Conservation (phyloP, 2,329 filamentous ascomycete species). For the Endoconidiophora polonica region DNA sequence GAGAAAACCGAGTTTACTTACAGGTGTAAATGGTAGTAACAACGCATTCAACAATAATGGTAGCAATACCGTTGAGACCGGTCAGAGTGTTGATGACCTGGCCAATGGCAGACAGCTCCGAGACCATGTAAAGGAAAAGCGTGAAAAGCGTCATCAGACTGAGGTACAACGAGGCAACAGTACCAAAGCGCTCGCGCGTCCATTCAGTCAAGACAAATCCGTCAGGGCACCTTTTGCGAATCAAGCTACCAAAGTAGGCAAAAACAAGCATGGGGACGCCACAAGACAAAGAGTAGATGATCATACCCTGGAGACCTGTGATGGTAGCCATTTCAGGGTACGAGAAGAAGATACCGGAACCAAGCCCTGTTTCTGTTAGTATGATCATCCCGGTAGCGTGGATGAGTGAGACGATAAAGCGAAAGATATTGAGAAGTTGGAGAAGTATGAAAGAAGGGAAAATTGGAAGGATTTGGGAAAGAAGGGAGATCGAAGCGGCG, state of each 20-base stretch:
- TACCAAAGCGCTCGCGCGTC: constrained; percentile 63
- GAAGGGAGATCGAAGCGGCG: constrained; percentile 52
- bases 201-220: constrained; percentile 76
- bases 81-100: constrained; percentile 63
- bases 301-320: constrained; percentile 58
- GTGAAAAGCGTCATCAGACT: constrained; percentile 66
- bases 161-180: constrained; percentile 51
- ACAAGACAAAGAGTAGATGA: constrained; percentile 60
- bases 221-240: constrained; percentile 63
- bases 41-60: constrained; percentile 60
- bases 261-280: constrained; percentile 59
- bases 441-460: constrained; percentile 14
- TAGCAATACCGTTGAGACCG: constrained; percentile 55
- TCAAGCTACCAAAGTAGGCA: constrained; percentile 57
- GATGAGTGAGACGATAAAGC: constrained; percentile 6
- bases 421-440: neutral
- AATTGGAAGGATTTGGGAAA: constrained; percentile 11
- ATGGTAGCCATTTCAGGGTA: constrained; percentile 71
- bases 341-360: constrained; percentile 67
- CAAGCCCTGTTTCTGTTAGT: constrained; percentile 49
- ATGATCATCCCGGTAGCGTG: constrained; percentile 10
- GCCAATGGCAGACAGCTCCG: constrained; percentile 65
- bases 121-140: constrained; percentile 74
- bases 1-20: constrained; percentile 24
- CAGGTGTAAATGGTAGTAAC: constrained; percentile 75